Evolutionary conservation across 2,329 filamentous ascomycete species (phyloP), one percentile per base, ranked within the genome.

Genomic region (Cercospora sp.): DNA sequence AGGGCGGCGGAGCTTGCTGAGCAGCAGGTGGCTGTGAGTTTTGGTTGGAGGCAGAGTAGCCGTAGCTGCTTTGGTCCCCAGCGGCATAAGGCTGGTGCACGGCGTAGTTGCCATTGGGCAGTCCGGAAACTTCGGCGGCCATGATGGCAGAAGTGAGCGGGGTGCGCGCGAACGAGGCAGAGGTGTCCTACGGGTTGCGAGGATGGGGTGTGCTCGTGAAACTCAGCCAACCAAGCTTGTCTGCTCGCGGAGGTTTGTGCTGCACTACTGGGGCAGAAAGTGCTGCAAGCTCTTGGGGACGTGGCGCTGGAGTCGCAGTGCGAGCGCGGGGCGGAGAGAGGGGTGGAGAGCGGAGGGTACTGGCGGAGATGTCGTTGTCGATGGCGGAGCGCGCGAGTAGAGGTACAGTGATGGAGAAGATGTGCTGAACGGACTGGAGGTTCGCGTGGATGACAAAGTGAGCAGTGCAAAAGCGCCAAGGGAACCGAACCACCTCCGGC

Each of bases 31-130:
- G 71, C 64, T 72, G 71, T 59, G 73, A 68, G 62, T 74, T 67
- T 51, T 76, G 75, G 63, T 77, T 74, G 64, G 74, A 74, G 72
- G 70, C 68, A 65, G 73, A 70, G 68, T 81, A 75, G 64, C 70
- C 72, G 65, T 72, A 66, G 62, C 66, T 70, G 69, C 75, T 75
- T 66, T 78, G 75, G 45, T 81, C 79, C 64, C 73, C 69, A 61
- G 71, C 74, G 67, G 70, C 69, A 16, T 84, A 84, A 68, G 74
- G 77, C 55, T 78, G 75, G 60, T 81, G 78, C 58, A 78, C 74
- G 68, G 77, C 80, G 73, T 84, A 84, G 77, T 76, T 82, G 79
- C 84, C 84, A 72, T 86, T 85, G 74, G 82, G 79, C 72, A 80
- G 76, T 51, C 75, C 70, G 53, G 75, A 68, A 57, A 78, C 75